Conservation (phyloP, 2,329 filamentous ascomycete species). For the Fusarium sp. region DNA sequence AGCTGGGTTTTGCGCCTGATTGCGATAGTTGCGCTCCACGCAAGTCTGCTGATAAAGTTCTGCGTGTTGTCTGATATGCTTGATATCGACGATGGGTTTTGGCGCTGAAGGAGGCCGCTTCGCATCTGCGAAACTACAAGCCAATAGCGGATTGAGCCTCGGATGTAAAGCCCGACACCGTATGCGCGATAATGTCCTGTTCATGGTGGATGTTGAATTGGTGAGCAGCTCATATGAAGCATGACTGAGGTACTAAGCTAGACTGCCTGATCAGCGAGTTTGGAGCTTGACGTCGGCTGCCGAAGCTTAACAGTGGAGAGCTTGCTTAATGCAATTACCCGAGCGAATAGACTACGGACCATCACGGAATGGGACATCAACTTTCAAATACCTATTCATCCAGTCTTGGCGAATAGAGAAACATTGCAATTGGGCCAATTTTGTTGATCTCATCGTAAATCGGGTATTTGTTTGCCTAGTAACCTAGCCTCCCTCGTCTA, state of each 20-base stretch:
- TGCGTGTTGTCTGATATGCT: slow-evolving; percentile 87
- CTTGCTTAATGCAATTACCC: slow-evolving; percentile 47
- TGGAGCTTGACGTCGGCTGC: slow-evolving; percentile 26
- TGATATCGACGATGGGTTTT: slow-evolving; percentile 82
- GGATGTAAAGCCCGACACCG: slow-evolving; percentile 37
- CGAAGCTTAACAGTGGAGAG: slow-evolving; percentile 31
- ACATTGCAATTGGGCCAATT: neutral
- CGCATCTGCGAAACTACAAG: slow-evolving; percentile 39
- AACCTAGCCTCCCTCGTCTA: neutral
- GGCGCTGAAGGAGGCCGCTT: slow-evolving; percentile 76
- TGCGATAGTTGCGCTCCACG: slow-evolving; percentile 81
- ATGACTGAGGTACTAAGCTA: slow-evolving; percentile 6
- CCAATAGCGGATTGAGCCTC: slow-evolving; percentile 11
- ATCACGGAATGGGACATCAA: slow-evolving; percentile 20
- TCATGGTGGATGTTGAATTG: slow-evolving; percentile 44
- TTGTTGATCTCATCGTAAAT: neutral
- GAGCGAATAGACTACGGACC: slow-evolving; percentile 24
- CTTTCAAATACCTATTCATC: neutral
- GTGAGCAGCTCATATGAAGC: slow-evolving; percentile 36
- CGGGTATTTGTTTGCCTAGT: slow-evolving; percentile 28
- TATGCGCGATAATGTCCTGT: slow-evolving; percentile 41
- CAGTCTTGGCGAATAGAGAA: neutral
- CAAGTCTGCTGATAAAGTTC: slow-evolving; percentile 85
- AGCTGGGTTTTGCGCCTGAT: slow-evolving; percentile 62
- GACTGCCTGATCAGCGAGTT: slow-evolving; percentile 13